phyloP scores from a whole-genome alignment of 352 stramenopile genomes.

The Phytophthora pini region DNA sequence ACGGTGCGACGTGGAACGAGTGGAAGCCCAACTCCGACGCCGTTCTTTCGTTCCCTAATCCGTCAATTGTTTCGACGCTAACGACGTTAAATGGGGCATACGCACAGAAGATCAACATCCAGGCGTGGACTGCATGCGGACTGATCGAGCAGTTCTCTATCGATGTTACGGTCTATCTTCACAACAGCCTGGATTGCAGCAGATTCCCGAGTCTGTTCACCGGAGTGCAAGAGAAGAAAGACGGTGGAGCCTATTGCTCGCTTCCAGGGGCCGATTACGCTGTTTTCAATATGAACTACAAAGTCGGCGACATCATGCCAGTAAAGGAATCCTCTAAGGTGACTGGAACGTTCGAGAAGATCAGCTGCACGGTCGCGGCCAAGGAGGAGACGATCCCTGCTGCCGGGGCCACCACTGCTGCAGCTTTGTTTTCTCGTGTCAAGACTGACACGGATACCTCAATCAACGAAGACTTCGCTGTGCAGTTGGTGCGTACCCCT shows the following conservation, averaged over 20 bases:
- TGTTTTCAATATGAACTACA: constrained; percentile 17
- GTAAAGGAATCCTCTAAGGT: constrained; percentile 10
- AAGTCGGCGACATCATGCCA: constrained; percentile 10
- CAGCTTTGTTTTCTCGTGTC: too few species aligned
- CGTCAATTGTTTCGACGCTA: too few species aligned
- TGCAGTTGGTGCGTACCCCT: constrained; percentile 52
- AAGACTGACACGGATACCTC: background rate
- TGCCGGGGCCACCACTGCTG: too few species aligned
- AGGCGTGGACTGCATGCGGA: constrained; percentile 63
- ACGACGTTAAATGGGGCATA: too few species aligned
- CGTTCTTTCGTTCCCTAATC: constrained; percentile 21
- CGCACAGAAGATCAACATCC: constrained; percentile 44
- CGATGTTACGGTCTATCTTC: constrained; percentile 43
- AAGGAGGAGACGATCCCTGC: background rate
- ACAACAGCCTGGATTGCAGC: constrained; percentile 28
- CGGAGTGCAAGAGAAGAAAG: background rate
- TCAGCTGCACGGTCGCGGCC: constrained; percentile 1
- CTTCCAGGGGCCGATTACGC: constrained; percentile 30
- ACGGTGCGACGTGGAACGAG: constrained; percentile 8
- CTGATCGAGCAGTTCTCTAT: constrained; percentile 37
- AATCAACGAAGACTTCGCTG: constrained; percentile 38
- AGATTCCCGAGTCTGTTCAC: constrained; percentile 15
- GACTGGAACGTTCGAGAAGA: constrained; percentile 8
- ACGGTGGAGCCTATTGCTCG: constrained; percentile 14
- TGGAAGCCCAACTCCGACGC: constrained; percentile 12